Evolutionary conservation across 208 protist genomes (phyloP).

Genomic region (Entamoeba moshkovskii): DNA sequence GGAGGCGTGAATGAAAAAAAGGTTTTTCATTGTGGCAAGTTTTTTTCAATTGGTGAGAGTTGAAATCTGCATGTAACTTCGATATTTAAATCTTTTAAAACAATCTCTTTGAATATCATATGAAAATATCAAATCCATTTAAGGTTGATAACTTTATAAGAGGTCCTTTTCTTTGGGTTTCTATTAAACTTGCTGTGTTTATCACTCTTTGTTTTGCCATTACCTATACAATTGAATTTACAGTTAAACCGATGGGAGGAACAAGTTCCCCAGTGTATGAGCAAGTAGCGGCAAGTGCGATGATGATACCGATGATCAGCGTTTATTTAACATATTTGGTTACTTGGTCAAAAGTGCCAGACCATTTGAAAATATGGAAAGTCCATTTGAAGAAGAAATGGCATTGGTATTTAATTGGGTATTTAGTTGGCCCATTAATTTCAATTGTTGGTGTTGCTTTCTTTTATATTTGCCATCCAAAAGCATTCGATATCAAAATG

Average conservation of each 20-base stretch:
- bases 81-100: too few relatives aligned
- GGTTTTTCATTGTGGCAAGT: too few relatives aligned
- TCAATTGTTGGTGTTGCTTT: background rate
- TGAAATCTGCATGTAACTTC: too few relatives aligned
- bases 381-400: background rate
- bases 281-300: background rate
- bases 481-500: background rate
- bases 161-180: background rate
- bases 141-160: background rate
- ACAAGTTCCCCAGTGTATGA: background rate
- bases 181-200: background rate
- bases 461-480: background rate
- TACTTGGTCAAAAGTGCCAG: background rate
- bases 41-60: too few relatives aligned
- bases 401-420: background rate
- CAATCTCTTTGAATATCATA: too few relatives aligned
- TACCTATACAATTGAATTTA: background rate
- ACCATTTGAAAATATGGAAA: background rate
- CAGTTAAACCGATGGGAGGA: background rate
- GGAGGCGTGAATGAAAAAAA: too few relatives aligned
- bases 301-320: background rate
- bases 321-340: background rate
- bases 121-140: too few relatives aligned
- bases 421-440: background rate
- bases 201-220: background rate